Conservation (phyloP, 192 early-diverging fungal genomes). For the Geranomyces michiganensis region DNA sequence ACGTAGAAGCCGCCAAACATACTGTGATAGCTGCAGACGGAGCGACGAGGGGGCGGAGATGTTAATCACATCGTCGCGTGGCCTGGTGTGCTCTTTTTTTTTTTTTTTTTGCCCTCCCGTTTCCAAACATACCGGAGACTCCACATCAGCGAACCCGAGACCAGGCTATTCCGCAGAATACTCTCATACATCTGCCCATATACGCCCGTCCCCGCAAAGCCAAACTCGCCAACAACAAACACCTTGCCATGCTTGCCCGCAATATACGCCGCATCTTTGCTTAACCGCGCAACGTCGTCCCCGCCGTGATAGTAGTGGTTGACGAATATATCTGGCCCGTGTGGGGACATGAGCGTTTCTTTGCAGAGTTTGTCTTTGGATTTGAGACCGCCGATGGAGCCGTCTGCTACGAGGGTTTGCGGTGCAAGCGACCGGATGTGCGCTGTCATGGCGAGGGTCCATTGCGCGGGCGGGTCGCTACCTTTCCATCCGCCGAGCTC, state of each 20-base stretch:
- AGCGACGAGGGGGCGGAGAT: neutral
- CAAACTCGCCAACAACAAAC: constrained; percentile 33
- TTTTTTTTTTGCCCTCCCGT: no score
- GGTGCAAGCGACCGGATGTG: constrained; percentile 31
- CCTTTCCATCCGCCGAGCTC: constrained; percentile 41
- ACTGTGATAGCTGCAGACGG: constrained; percentile 8
- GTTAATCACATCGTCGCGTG: neutral
- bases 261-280: constrained; percentile 1
- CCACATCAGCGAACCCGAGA: constrained; percentile 32
- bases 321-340: constrained; percentile 17
- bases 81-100: no score
- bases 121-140: constrained; percentile 25
- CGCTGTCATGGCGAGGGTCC: constrained; percentile 18
- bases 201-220: constrained; percentile 6
- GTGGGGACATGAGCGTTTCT: constrained; percentile 12
- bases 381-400: constrained; percentile 24
- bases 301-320: constrained; percentile 30
- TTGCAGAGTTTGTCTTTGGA: constrained; percentile 13
- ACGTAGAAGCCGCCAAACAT: constrained; percentile 38
- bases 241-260: constrained; percentile 17
- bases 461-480: constrained; percentile 9
- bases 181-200: constrained; percentile 21
- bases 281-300: constrained; percentile 10
- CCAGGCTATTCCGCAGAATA: constrained; percentile 7
- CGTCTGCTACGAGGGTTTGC: constrained; percentile 21